Base-by-base conservation (phyloP, 2,329 filamentous ascomycete species). In the Davidsoniella australis region DNA sequence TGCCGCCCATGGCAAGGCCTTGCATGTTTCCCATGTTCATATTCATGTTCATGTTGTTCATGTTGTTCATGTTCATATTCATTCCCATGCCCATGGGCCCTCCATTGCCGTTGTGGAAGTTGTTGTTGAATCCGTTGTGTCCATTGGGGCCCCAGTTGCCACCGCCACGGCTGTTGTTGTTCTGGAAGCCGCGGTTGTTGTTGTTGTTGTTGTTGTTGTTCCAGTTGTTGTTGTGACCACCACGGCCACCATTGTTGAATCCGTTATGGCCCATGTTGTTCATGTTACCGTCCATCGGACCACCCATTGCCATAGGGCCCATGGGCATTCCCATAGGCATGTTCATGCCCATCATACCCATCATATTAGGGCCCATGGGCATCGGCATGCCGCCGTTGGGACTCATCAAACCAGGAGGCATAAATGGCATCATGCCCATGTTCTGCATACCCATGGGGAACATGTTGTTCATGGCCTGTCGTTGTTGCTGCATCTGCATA, bases 401-500 rank as follows among this genome's bases (percentile, higher is more conserved):
- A 20, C 46, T 43, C 39, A 53, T 53, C 54, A 54, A 48, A 36
- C 51, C 53, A 20, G 52, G 51, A 29, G 47, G 44, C 14, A 47
- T 47, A 41, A 53, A 49, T 56, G 64, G 64, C 60, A 67, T 66
- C 29, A 33, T 33, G 45, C 59, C 59, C 59, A 64, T 64, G 60
- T 69, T 68, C 38, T 23, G 60, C 62, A 69, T 63, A 17, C 57
- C 57, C 60, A 66, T 66, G 45, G 58, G 58, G 38, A 51, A 51
- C 64, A 72, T 72, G 47, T 62, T 63, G 56, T 67, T 65, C 63
- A 64, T 61, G 45, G 61, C 61, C 48, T 63, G 65, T 58, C 68
- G 68, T 59, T 62, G 65, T 33, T 71, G 69, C 45, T 71, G 71
- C 60, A 64, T 71, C 56, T 73, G 75, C 77, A 78, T 82, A 37